These are phyloP conservation scores for Chaetomium tenue DNA, from an alignment of 495 filamentous ascomycete species.

Conservation along the genomic window DNA sequence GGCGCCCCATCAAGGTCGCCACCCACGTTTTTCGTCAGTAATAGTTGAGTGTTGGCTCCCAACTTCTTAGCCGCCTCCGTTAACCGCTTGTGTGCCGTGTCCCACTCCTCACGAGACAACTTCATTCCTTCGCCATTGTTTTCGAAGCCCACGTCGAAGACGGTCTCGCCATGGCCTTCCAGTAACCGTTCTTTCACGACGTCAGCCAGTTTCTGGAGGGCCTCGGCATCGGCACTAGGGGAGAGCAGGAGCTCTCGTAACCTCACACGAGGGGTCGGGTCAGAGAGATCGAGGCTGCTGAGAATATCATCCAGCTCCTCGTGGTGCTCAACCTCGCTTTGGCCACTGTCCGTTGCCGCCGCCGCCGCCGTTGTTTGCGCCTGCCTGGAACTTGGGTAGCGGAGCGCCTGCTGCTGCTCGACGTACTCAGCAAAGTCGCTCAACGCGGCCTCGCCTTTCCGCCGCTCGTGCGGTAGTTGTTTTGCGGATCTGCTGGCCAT, in stretches of 20 bases:
- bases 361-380: slow-evolving; percentile 26
- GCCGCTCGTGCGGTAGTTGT: slow-evolving; percentile 69
- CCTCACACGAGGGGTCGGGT: slow-evolving; percentile 63
- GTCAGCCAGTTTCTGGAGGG: slow-evolving; percentile 55
- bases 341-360: slow-evolving; percentile 52
- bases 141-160: slow-evolving; percentile 92
- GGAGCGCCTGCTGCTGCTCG: slow-evolving; percentile 80
- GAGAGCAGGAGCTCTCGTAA: slow-evolving; percentile 77
- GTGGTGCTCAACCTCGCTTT: slow-evolving; percentile 58
- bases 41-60: slow-evolving; percentile 69
- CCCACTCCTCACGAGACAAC: slow-evolving; percentile 76
- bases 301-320: slow-evolving; percentile 90
- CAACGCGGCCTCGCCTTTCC: slow-evolving; percentile 84
- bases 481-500: slow-evolving; percentile 60
- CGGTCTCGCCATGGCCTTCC: slow-evolving; percentile 85
- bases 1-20: slow-evolving; percentile 68
- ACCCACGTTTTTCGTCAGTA: slow-evolving; percentile 86
- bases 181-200: slow-evolving; percentile 67
- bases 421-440: slow-evolving; percentile 98
- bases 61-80: slow-evolving; percentile 61
- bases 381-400: slow-evolving; percentile 47
- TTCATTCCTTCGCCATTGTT: slow-evolving; percentile 90
- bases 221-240: slow-evolving; percentile 54
- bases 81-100: slow-evolving; percentile 67
- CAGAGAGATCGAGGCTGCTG: slow-evolving; percentile 78